Percentiles rank a stretch among this genome's conserved stretches.
These are phyloP conservation scores for Leishmania arabica DNA, from an alignment of 208 protist species.

Conservation along the genomic window DNA sequence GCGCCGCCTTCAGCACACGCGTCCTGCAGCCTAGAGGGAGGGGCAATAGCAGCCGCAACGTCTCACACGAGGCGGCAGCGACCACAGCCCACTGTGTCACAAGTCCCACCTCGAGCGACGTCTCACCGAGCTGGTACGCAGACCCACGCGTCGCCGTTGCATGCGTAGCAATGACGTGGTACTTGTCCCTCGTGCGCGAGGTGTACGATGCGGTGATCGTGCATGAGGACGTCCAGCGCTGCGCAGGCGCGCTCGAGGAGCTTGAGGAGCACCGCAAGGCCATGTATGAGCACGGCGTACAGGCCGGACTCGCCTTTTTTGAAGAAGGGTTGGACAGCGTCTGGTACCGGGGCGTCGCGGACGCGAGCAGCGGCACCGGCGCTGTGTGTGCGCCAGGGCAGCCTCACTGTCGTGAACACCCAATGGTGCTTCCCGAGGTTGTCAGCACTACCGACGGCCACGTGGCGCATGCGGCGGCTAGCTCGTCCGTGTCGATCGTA, in stretches of 20 bases:
- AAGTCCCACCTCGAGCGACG: conserved; percentile 14
- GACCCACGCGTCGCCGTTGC: conserved; percentile 31
- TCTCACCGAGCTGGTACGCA: conserved; percentile 31
- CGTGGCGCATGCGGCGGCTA: background rate
- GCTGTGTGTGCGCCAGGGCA: background rate
- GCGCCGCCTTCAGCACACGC: background rate
- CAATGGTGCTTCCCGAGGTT: conserved; percentile 13
- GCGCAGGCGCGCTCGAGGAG: conserved; percentile 46
- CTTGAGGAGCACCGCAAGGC: conserved; percentile 35
- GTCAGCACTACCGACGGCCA: background rate
- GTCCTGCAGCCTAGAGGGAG: conserved; percentile 1
- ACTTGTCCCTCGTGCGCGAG: conserved; percentile 45
- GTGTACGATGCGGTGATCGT: conserved; percentile 51
- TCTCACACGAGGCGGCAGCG: conserved; percentile 13
- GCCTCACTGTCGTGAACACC: background rate
- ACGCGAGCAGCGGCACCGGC: background rate
- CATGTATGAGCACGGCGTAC: conserved; percentile 44
- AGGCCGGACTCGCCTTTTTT: conserved; percentile 16
- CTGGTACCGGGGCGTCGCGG: background rate
- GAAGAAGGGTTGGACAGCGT: conserved; percentile 10
- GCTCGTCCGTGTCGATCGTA: background rate
- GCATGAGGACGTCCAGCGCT: conserved; percentile 48
- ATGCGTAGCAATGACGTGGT: conserved; percentile 64
- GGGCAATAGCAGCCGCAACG: conserved; percentile 8
- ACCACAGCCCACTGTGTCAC: conserved; percentile 8